A percentile compares a stretch with the other conserved stretches of the same genome.
These are phyloP conservation scores for Aleurites moluccanus DNA, from an alignment of 441 rosid species.

Conservation along the genomic window DNA sequence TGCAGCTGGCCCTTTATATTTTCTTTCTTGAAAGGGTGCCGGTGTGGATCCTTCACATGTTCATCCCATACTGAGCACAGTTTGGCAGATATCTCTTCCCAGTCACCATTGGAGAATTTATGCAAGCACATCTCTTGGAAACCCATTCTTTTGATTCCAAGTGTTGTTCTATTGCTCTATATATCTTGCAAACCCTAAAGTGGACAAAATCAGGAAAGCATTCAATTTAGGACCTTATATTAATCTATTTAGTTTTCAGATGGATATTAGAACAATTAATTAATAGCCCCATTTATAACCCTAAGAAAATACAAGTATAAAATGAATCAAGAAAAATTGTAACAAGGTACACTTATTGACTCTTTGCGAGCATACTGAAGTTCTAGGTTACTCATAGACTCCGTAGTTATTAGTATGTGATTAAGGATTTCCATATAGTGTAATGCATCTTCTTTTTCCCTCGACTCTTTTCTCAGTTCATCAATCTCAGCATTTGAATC, in stretches of 20 bases:
- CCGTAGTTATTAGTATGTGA: slow-evolving; percentile 17
- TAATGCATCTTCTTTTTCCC: slow-evolving; percentile 23
- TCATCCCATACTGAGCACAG: too few species aligned
- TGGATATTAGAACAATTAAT: too few species aligned
- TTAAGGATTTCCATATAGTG: slow-evolving; percentile 22
- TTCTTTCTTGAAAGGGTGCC: too few species aligned
- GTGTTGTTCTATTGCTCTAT: slow-evolving; percentile 24
- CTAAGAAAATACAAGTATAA: neutral
- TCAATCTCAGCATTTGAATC: slow-evolving; percentile 14
- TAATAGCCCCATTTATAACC: too few species aligned
- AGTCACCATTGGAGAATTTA: slow-evolving; percentile 27
- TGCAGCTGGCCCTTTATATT: too few species aligned
- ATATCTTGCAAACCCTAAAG: slow-evolving; percentile 33
- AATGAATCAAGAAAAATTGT: neutral
- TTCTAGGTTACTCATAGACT: slow-evolving; percentile 24
- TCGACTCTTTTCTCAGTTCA: slow-evolving; percentile 17
- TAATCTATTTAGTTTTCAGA: too few species aligned
- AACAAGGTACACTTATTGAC: slow-evolving; percentile 19
- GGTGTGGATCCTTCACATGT: too few species aligned
- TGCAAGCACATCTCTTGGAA: slow-evolving; percentile 25
- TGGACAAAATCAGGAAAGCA: neutral
- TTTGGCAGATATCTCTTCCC: slow-evolving; percentile 4
- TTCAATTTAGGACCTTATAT: neutral
- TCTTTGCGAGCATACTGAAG: slow-evolving; percentile 42
- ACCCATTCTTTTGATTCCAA: slow-evolving; percentile 37